Conservation (phyloP, 768 basidiomycete species). For the Tricholoma sp. region DNA sequence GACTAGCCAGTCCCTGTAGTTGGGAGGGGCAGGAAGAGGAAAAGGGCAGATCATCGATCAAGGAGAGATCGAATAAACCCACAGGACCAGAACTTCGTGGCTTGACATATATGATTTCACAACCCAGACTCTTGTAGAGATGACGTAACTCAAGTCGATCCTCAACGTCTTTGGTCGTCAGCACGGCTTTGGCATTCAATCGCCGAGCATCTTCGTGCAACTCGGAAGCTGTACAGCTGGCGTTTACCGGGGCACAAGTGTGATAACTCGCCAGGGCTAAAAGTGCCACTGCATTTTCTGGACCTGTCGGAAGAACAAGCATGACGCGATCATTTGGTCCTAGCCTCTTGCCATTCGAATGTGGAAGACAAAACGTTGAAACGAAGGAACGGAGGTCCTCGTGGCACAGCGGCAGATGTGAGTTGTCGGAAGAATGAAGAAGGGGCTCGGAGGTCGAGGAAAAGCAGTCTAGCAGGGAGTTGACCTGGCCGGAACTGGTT, state of each 20-base stretch:
- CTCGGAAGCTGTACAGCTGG: constrained; percentile 39
- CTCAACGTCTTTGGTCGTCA: constrained; percentile 36
- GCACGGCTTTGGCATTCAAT: constrained; percentile 34
- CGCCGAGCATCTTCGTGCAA: constrained; percentile 37
- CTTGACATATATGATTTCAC: constrained; percentile 34
- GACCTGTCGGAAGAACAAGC: constrained; percentile 39
- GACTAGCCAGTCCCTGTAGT: constrained; percentile 36
- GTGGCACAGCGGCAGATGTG: constrained; percentile 31
- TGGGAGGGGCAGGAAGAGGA: constrained; percentile 20
- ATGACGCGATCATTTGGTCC: constrained; percentile 43
- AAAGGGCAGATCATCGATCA: constrained; percentile 18
- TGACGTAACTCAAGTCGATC: constrained; percentile 31
- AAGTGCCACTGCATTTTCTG: constrained; percentile 43
- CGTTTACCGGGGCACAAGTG: constrained; percentile 43
- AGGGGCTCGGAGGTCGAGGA: constrained; percentile 28
- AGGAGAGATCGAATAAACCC: constrained; percentile 36
- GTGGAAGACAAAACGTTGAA: constrained; percentile 33
- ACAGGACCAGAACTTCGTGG: constrained; percentile 28
- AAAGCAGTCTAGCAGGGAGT: constrained; percentile 37
- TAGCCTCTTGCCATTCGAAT: constrained; percentile 22
- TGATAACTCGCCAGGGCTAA: constrained; percentile 38
- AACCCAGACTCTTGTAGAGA: constrained; percentile 30
- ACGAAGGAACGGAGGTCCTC: constrained; percentile 32
- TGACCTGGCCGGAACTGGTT: constrained; percentile 21
- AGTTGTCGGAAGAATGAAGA: constrained; percentile 33